Conservation (phyloP, 257 asterid species). For the Jacaranda copaia region DNA sequence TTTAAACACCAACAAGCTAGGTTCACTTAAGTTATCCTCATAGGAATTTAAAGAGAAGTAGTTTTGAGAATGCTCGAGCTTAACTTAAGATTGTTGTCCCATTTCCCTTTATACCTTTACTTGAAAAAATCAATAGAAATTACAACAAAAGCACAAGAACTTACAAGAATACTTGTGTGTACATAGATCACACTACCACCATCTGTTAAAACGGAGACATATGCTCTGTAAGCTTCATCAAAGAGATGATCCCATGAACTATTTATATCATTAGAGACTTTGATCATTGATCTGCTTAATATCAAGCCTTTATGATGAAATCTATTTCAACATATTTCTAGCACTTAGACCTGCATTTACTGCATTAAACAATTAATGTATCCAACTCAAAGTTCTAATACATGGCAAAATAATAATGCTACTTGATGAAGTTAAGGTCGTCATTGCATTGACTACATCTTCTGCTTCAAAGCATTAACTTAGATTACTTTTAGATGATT, state of each 20-base stretch:
- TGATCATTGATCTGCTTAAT: slow-evolving; percentile 29
- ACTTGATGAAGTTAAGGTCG: neutral
- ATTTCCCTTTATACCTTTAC: no score
- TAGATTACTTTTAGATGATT: no score
- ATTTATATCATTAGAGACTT: slow-evolving; percentile 45
- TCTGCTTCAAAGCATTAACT: no score
- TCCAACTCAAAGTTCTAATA: neutral
- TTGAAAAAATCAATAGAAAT: no score
- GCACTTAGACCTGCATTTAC: no score
- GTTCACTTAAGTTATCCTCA: no score
- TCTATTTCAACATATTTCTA: neutral
- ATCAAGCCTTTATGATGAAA: slow-evolving; percentile 37
- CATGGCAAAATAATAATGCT: slow-evolving; percentile 10
- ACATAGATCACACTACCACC: slow-evolving; percentile 67
- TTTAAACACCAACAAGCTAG: slow-evolving; percentile 34
- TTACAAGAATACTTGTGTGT: slow-evolving; percentile 73
- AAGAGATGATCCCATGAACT: slow-evolving; percentile 69
- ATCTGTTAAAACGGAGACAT: slow-evolving; percentile 63
- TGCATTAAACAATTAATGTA: no score
- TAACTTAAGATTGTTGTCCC: no score
- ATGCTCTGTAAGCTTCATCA: slow-evolving; percentile 84
- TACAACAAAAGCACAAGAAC: slow-evolving; percentile 26
- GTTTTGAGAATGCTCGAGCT: no score
- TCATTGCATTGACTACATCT: no score
- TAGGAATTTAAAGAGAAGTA: no score